Percentiles rank a stretch among this genome's conserved stretches.
Evolutionary conservation across 805 yeast genomes (phyloP).

Genomic region (Barnettozyma pratensis): DNA sequence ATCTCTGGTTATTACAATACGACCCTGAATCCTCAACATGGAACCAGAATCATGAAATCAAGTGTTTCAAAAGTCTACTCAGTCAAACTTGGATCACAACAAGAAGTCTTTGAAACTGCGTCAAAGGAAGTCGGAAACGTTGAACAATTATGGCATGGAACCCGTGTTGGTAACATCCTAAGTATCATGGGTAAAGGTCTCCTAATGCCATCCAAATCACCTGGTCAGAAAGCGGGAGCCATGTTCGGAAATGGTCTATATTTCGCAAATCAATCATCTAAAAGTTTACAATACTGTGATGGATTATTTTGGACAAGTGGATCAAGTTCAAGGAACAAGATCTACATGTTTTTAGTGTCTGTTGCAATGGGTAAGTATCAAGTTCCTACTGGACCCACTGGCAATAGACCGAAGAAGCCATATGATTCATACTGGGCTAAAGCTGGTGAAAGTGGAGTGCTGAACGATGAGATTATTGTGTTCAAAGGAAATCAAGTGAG

Average conservation of each 20-base stretch:
- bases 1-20: conserved; percentile 1
- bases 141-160: conserved; percentile 6
- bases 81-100: conserved; percentile 2
- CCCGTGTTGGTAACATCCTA: conserved; percentile 6
- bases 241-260: conserved; percentile 7
- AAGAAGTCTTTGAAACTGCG: not conserved
- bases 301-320: conserved; percentile 6
- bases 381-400: conserved; percentile 1
- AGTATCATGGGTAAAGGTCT: conserved; percentile 4
- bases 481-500: conserved; percentile 4
- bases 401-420: not conserved
- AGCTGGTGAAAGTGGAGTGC: conserved; percentile 1
- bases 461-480: conserved; percentile 5
- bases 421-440: conserved; percentile 5
- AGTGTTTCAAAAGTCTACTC: not conserved
- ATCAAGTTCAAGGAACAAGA: not conserved
- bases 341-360: conserved; percentile 4
- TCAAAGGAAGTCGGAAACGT: conserved; percentile 3
- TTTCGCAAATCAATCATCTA: conserved; percentile 5
- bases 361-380: conserved; percentile 4
- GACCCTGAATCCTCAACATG: conserved; percentile 1
- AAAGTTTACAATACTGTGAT: conserved; percentile 5
- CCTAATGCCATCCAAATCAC: conserved; percentile 1
- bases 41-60: not conserved
- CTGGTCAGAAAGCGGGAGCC: conserved; percentile 4